Evolutionary conservation across 306 rosid genomes (phyloP), one percentile per base, ranked within the genome.

Genomic region (Heteromeles arbutifolia): DNA sequence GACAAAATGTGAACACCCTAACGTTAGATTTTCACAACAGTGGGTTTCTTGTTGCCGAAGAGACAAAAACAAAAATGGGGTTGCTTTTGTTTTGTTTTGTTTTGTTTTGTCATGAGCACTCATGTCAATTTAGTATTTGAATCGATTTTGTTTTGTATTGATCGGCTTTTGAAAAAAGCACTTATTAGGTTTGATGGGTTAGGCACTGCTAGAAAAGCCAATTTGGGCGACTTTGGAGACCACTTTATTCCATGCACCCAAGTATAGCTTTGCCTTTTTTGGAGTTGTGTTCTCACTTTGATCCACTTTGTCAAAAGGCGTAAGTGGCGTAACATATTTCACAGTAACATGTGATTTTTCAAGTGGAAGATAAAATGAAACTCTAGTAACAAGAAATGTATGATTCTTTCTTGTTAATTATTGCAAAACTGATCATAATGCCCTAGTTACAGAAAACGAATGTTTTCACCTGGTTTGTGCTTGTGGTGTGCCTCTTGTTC

Each of bases 241-340:
- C 82, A 59, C 91, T 85, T 88, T 85, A 85, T 84, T 89, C 79
- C 83, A 70, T 65, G 74, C 95, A 85, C 82, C 87, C 77, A 86
- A 65, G 76, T 80, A 62, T 72, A 8, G 31, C 58, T 67, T 83
- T 59, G 75, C 78, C 85, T 79, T 81, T 79, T 76, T 81, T 84
- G 62, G 74, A 43, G 14, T 18, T 63, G 11, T 82, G 61, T 82
- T 83, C 78, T 75, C 75, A 17, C 32, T 63, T 74, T 78, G 9
- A 45, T 31, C 66, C 80, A 77, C 84, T 83, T 89, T 84, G 91
- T 84, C 91, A 83, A 82, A 85, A 88, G 72, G 79, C 52, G 82
- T 11, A 34, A 45, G 85, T 77, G 76, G 74, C 76, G 75, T 59
- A 29, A 67, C 82, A 65, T 83, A 63, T 72, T 80, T 63, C 81